Percentiles rank a stretch among this genome's conserved stretches.
Conservation (phyloP, 495 filamentous ascomycete genomes). For the Aspergillus avenaceus region DNA sequence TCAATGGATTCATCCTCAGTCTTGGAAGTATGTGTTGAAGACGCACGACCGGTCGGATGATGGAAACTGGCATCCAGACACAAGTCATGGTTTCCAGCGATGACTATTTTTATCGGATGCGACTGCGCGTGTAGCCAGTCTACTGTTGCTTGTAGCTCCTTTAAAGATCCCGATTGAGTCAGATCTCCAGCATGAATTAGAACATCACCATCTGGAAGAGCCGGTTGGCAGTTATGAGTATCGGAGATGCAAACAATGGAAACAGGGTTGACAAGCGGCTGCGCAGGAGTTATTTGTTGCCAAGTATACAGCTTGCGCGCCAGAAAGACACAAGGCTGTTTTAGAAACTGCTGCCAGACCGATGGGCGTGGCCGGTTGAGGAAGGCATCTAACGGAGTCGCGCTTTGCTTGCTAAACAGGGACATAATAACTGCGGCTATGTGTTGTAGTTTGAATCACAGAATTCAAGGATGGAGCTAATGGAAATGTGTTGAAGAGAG, state of each 20-base stretch:
- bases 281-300: too few species aligned
- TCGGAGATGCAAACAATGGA: constrained; percentile 79
- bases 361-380: too few species aligned
- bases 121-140: constrained; percentile 61
- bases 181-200: constrained; percentile 76
- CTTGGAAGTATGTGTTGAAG: constrained; percentile 15
- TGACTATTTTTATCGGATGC: constrained; percentile 64
- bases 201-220: constrained; percentile 64
- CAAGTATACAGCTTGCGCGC: too few species aligned
- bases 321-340: too few species aligned
- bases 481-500: too few species aligned
- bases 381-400: too few species aligned
- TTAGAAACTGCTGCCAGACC: too few species aligned
- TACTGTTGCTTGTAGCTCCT: constrained; percentile 57
- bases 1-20: constrained; percentile 10
- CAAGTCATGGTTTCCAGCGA: constrained; percentile 71
- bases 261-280: too few species aligned
- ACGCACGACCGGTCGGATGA: neutral
- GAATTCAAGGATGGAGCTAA: too few species aligned
- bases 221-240: constrained; percentile 59
- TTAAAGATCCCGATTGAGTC: constrained; percentile 53
- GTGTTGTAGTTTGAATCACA: too few species aligned
- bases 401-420: too few species aligned
- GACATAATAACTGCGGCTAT: too few species aligned
- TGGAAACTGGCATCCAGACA: constrained; percentile 47